phyloP scores from a whole-genome alignment of 192 early-diverging fungal genomes.

The Umbelopsis sp. region DNA sequence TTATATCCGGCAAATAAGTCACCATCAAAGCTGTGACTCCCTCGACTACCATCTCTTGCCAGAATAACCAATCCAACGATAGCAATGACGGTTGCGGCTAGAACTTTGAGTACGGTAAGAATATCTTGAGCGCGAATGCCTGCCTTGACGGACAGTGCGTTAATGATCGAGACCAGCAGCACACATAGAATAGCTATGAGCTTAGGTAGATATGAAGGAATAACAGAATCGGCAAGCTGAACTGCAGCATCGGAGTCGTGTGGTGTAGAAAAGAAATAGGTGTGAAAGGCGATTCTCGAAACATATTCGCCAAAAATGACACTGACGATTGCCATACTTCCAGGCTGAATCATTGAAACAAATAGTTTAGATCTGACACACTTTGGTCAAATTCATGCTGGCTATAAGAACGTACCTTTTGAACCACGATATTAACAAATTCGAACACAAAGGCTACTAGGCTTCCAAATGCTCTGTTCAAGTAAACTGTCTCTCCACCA shows the following conservation, averaged over 20 bases:
- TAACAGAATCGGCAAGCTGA: slow-evolving; percentile 36
- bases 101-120: slow-evolving; percentile 73
- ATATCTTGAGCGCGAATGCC: slow-evolving; percentile 72
- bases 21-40: slow-evolving; percentile 56
- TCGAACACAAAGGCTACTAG: slow-evolving; percentile 74
- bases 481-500: slow-evolving; percentile 89
- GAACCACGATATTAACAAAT: slow-evolving; percentile 60
- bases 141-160: slow-evolving; percentile 63
- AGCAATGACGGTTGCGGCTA: slow-evolving; percentile 66
- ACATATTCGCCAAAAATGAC: slow-evolving; percentile 79
- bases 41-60: slow-evolving; percentile 49
- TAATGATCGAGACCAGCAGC: slow-evolving; percentile 61
- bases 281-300: slow-evolving; percentile 65
- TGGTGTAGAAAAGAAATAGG: slow-evolving; percentile 44
- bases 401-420: slow-evolving; percentile 53
- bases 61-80: slow-evolving; percentile 68
- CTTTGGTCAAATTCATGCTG: neutral
- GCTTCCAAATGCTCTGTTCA: slow-evolving; percentile 75
- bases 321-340: slow-evolving; percentile 75
- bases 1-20: slow-evolving; percentile 61
- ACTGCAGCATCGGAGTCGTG: slow-evolving; percentile 39
- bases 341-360: slow-evolving; percentile 43
- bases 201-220: slow-evolving; percentile 47
- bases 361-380: slow-evolving; percentile 11
- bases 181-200: slow-evolving; percentile 62